phyloP scores from a whole-genome alignment of 805 yeast genomes.

The Myxozyma sirexii region DNA sequence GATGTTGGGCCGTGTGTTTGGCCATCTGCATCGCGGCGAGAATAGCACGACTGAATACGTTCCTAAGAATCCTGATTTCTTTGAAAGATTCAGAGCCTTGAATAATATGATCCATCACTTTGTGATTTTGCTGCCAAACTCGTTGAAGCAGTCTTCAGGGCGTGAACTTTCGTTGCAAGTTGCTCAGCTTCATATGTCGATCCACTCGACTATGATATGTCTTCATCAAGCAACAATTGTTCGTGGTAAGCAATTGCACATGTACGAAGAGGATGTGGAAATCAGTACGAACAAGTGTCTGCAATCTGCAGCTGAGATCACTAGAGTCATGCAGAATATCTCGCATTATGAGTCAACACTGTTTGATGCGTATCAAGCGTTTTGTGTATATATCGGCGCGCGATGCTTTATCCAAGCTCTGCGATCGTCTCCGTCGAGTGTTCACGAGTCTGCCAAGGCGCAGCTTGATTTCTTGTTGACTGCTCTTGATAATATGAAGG shows the following conservation, averaged over 20 bases:
- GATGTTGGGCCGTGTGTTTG: slow-evolving; percentile 20
- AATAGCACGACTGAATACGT: slow-evolving; percentile 1
- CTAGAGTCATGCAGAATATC: slow-evolving; percentile 17
- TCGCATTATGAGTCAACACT: slow-evolving; percentile 9
- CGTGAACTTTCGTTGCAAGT: slow-evolving; percentile 6
- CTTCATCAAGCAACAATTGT: slow-evolving; percentile 27
- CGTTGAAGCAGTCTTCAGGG: slow-evolving; percentile 7
- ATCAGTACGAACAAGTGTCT: slow-evolving; percentile 16
- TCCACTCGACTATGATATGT: slow-evolving; percentile 23
- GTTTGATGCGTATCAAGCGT: slow-evolving; percentile 13
- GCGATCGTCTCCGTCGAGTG: not conserved
- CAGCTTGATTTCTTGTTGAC: slow-evolving; percentile 24
- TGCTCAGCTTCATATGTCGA: slow-evolving; percentile 19
- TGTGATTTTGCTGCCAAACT: slow-evolving; percentile 16
- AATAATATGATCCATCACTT: slow-evolving; percentile 13
- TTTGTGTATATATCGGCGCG: slow-evolving; percentile 27
- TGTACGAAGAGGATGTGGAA: not conserved
- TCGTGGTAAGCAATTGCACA: not conserved
- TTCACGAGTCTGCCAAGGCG: slow-evolving; percentile 1
- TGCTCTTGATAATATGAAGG: slow-evolving; percentile 23
- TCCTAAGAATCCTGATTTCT: slow-evolving; percentile 9
- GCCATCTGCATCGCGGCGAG: slow-evolving; percentile 27
- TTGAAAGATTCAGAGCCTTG: slow-evolving; percentile 13
- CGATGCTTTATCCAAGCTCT: slow-evolving; percentile 29
- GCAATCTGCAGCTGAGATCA: slow-evolving; percentile 23